phyloP scores from a whole-genome alignment of 2,329 filamentous ascomycete genomes.

The Monosporascus sp. region DNA sequence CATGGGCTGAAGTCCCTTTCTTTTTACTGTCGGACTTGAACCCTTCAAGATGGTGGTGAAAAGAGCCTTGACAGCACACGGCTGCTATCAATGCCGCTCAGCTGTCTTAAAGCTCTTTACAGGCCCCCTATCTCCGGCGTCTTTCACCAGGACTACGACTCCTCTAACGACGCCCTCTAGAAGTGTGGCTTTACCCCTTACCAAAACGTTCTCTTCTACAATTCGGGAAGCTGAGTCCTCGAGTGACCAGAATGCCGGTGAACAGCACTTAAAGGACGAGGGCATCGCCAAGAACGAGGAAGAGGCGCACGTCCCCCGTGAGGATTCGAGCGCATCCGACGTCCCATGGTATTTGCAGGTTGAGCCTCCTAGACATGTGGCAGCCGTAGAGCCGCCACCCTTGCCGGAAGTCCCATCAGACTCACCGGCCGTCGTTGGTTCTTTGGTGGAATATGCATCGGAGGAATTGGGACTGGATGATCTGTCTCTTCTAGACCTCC shows the following conservation, averaged over 20 bases:
- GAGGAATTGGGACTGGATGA: conserved; percentile 84
- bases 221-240: conserved; percentile 1
- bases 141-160: conserved; percentile 8
- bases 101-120: conserved; percentile 23
- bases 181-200: neutral
- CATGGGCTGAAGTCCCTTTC: neutral
- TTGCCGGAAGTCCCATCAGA: conserved; percentile 57
- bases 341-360: conserved; percentile 79
- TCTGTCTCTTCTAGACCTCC: conserved; percentile 75
- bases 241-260: neutral
- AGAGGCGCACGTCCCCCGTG: conserved; percentile 1
- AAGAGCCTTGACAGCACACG: conserved; percentile 18
- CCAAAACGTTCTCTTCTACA: neutral
- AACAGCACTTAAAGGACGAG: conserved; percentile 2
- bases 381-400: conserved; percentile 39
- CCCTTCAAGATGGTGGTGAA: conserved; percentile 18
- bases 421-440: conserved; percentile 65
- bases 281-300: conserved; percentile 1
- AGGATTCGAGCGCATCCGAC: conserved; percentile 13
- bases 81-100: conserved; percentile 26
- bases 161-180: conserved; percentile 3
- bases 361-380: conserved; percentile 50
- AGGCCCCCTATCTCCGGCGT: conserved; percentile 7
- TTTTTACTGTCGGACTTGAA: neutral
- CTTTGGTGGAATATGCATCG: conserved; percentile 72